A percentile compares a stretch with the other conserved stretches of the same genome.
phyloP scores from a whole-genome alignment of 2,329 filamentous ascomycete species.

The Pseudocercospora fuligena region DNA sequence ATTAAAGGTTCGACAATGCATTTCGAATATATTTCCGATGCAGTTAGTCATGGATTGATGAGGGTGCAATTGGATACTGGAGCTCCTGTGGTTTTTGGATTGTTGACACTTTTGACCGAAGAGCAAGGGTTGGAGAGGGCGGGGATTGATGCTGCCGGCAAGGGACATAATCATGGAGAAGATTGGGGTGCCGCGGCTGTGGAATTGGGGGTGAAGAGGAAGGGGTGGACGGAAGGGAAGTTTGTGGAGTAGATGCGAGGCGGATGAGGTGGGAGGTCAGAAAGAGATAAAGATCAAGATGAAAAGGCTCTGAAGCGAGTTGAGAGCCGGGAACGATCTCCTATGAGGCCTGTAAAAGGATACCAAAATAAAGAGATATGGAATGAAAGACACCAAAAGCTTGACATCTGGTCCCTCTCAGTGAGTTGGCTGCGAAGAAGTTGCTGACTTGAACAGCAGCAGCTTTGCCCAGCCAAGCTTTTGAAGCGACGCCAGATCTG shows the following conservation, averaged over 20 bases:
- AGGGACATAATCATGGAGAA: constrained; percentile 88
- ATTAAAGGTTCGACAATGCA: constrained; percentile 99
- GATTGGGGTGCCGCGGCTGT: constrained; percentile 96
- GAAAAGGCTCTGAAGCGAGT: no score
- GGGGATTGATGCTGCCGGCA: constrained; percentile 61
- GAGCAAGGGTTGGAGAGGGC: constrained; percentile 86
- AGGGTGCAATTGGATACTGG: constrained; percentile 87
- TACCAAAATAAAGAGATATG: background rate
- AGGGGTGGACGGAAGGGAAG: constrained; percentile 76
- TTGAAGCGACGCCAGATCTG: background rate
- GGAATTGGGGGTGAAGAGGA: constrained; percentile 88
- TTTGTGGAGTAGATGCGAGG: constrained; percentile 52
- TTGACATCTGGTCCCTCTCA: background rate
- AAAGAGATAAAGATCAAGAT: no score
- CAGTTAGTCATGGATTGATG: constrained; percentile 91
- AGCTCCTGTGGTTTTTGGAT: constrained; percentile 87
- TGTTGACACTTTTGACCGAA: constrained; percentile 86
- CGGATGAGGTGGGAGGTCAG: constrained; percentile 27
- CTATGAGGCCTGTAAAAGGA: background rate
- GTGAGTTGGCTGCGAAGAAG: background rate
- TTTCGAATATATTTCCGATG: constrained; percentile 97
- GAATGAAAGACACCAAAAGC: background rate
- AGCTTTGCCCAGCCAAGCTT: background rate
- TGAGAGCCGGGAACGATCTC: no score
- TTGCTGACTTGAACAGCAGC: background rate